Base-by-base conservation (phyloP, 148 eudicot genomes). In the Rhododendron henanense region DNA sequence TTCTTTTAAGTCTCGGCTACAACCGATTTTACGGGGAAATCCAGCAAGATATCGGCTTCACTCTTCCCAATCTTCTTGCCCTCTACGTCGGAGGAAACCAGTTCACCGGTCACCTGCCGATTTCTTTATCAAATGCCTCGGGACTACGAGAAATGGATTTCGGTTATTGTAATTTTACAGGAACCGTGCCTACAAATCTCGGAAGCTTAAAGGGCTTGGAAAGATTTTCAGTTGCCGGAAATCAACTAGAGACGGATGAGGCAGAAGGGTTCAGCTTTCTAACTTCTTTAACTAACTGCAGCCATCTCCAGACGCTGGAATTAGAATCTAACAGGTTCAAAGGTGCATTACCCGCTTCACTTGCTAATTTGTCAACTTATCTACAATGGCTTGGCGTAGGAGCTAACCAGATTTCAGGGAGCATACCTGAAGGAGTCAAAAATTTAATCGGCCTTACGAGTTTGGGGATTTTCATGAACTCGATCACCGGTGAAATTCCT, bases 151-250 rank as follows among this genome's bases (percentile, higher is more conserved):
- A 5, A 5, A 0, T 41, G 6, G 0, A 5, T 41, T 5, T 41
- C 0, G 7, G 0, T 41, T 0, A 0, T 6, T 6, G 6, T 41
- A 5, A 6, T 41, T 41, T 41, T 41, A 41, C 44, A 5, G 44
- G 44, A 41, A 41, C 44, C 44, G 5, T 41, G 44, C 44, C 6
- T 41, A 41, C 6, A 41, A 41, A 41, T 41, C 44, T 41, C 6
- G 44, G 44, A 41, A 41, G 44, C 44, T 41, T 41, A 41, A 41
- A 41, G 6, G 6, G 6, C 6, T 5, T 41, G 6, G 44, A 0
- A 6, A 6, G 0, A 0, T 0, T 41, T 0, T 6, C 44, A 41
- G 7, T 41, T 0, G 1, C 0, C 1, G 0, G 0, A 5, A 41
- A 41, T 5, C 44, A 41, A 41, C 6, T 41, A 41, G 44, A 41